A percentile compares a stretch with the other conserved stretches of the same genome.
These are phyloP conservation scores for Aspergillus fumigatus DNA, from an alignment of 2,329 filamentous ascomycete species.

Conservation along the genomic window DNA sequence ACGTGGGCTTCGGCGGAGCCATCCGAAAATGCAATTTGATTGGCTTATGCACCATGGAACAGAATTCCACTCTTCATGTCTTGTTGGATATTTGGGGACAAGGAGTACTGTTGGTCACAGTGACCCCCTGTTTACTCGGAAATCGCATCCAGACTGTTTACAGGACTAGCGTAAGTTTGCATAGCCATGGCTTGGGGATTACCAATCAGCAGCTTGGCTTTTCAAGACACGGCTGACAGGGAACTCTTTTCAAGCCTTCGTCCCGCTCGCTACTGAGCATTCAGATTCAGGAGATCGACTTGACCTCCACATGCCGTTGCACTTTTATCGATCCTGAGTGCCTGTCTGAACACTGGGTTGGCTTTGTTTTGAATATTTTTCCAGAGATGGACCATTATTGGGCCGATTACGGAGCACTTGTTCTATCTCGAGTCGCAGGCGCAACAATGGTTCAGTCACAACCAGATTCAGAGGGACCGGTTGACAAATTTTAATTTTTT, in stretches of 20 bases:
- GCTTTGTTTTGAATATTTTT: slow-evolving; percentile 1
- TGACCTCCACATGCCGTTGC: slow-evolving; percentile 14
- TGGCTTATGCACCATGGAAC: neutral
- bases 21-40: neutral
- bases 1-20: neutral
- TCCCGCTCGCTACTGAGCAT: neutral
- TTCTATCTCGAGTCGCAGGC: too few species aligned
- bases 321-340: slow-evolving; percentile 17
- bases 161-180: neutral
- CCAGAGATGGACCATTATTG: neutral
- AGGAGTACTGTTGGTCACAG: neutral
- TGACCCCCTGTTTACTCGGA: neutral
- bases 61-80: neutral
- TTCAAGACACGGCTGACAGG: neutral
- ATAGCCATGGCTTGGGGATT: neutral
- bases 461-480: neutral
- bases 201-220: neutral
- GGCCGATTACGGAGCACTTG: too few species aligned
- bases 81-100: too few species aligned
- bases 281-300: slow-evolving; percentile 14
- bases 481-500: neutral
- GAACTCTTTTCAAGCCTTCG: neutral
- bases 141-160: neutral
- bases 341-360: slow-evolving; percentile 2
- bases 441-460: neutral